Evolutionary conservation across 371 early-diverging fungal genomes (phyloP).

Genomic region (Actinomucor elegans): DNA sequence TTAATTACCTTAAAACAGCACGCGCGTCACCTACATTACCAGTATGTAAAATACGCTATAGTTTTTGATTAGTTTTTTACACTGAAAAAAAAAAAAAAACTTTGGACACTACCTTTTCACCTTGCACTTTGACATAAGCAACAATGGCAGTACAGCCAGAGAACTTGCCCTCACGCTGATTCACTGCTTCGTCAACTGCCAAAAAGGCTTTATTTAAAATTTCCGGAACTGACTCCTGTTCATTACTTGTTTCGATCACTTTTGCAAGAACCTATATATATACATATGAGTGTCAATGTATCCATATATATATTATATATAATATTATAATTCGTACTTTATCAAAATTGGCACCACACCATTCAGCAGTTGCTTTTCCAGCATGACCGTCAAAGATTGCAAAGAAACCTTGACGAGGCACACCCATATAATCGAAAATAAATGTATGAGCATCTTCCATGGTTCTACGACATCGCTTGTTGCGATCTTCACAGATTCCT

Average conservation of each 20-base stretch:
- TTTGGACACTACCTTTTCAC: conserved; percentile 50
- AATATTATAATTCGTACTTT: conserved; percentile 63
- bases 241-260: conserved; percentile 17
- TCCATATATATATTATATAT: too few species aligned
- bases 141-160: conserved; percentile 95
- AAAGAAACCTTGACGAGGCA: conserved; percentile 86
- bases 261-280: conserved; percentile 25
- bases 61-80: background rate
- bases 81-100: too few species aligned
- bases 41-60: conserved; percentile 82
- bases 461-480: conserved; percentile 87
- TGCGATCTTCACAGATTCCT: conserved; percentile 86
- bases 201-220: conserved; percentile 84
- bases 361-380: conserved; percentile 93
- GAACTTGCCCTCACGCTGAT: conserved; percentile 65
- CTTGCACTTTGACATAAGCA: conserved; percentile 61
- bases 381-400: conserved; percentile 99
- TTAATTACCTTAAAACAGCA: conserved; percentile 78
- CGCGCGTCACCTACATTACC: conserved; percentile 98
- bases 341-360: conserved; percentile 92
- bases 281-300: too few species aligned
- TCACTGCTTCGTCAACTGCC: conserved; percentile 78
- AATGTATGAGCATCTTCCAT: conserved; percentile 96
- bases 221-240: conserved; percentile 63
- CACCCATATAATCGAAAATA: conserved; percentile 77